Evolutionary conservation across 805 yeast species (phyloP).

Genomic region (Wickerhamomyces pijperi): DNA sequence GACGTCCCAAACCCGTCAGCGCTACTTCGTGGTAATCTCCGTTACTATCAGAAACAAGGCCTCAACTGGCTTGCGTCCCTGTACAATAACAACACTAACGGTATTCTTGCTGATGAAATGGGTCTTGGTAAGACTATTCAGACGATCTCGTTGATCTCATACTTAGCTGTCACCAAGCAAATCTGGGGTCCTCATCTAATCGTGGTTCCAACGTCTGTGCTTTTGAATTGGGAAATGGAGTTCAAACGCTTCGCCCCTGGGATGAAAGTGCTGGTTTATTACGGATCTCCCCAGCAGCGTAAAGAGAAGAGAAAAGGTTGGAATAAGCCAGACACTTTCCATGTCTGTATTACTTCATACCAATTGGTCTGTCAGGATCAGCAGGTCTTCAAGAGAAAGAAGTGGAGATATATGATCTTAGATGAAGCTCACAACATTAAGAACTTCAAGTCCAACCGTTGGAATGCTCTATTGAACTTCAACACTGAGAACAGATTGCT

Average conservation of each 20-base stretch:
- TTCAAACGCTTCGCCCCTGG: constrained; percentile 98
- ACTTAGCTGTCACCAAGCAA: constrained; percentile 86
- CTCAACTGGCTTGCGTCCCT: constrained; percentile 93
- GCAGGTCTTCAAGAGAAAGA: constrained; percentile 80
- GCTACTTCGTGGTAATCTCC: constrained; percentile 65
- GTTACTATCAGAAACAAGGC: constrained; percentile 93
- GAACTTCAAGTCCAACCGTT: constrained; percentile 89
- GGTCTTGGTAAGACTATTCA: constrained; percentile 97
- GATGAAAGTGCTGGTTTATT: constrained; percentile 86
- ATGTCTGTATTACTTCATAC: constrained; percentile 93
- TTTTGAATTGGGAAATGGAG: constrained; percentile 99
- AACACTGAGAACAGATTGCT: constrained; percentile 82
- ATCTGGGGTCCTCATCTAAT: constrained; percentile 98
- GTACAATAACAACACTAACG: constrained; percentile 86
- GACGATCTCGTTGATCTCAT: constrained; percentile 76
- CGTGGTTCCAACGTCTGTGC: constrained; percentile 94
- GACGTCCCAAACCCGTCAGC: constrained; percentile 71
- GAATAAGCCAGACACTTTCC: constrained; percentile 94
- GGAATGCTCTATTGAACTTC: constrained; percentile 93
- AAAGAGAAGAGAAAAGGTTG: constrained; percentile 94
- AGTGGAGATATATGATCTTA: constrained; percentile 92
- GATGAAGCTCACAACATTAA: constrained; percentile 99
- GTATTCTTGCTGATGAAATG: constrained; percentile 98
- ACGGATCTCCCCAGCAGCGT: constrained; percentile 95
- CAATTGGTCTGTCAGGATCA: constrained; percentile 98